phyloP scores from a whole-genome alignment of 495 filamentous ascomycete genomes.

The Wilcoxina mikolae region DNA sequence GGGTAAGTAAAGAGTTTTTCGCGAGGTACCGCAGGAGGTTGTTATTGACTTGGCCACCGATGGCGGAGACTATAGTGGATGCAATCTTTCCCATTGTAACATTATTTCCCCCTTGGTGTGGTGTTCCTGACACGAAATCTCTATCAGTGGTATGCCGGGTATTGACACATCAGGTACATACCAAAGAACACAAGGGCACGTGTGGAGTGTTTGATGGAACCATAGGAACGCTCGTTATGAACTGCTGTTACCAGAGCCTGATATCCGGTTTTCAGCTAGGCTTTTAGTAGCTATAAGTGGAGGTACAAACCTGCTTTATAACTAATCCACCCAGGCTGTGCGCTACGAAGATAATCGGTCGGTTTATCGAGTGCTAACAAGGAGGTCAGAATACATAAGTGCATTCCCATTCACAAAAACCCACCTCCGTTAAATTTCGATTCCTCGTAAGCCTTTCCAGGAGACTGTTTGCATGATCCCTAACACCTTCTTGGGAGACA shows the following conservation, averaged over 20 bases:
- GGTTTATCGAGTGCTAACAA: neutral
- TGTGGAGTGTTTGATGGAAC: neutral
- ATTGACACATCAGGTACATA: too few relatives aligned
- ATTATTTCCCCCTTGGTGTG: too few relatives aligned
- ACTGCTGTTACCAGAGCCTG: neutral
- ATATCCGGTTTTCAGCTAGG: neutral
- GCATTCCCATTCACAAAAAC: too few relatives aligned
- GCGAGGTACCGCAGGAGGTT: too few relatives aligned
- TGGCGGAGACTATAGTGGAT: too few relatives aligned
- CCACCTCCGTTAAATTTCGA: too few relatives aligned
- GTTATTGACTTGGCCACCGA: too few relatives aligned
- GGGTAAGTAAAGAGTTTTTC: too few relatives aligned
- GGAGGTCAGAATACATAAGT: neutral
- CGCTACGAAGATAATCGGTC: constrained; percentile 7
- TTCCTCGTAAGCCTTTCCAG: neutral
- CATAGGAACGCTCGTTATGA: neutral
- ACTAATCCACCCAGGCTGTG: constrained; percentile 12
- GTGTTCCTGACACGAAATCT: too few relatives aligned
- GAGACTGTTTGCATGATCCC: constrained; percentile 5
- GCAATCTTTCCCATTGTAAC: too few relatives aligned
- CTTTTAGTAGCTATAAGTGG: neutral
- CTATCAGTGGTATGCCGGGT: too few relatives aligned
- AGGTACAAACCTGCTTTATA: constrained; percentile 7
- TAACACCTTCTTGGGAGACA: constrained; percentile 19
- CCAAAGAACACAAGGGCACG: neutral